Evolutionary conservation across 441 rosid genomes (phyloP).

Genomic region (Cnidoscolus chayamansa): DNA sequence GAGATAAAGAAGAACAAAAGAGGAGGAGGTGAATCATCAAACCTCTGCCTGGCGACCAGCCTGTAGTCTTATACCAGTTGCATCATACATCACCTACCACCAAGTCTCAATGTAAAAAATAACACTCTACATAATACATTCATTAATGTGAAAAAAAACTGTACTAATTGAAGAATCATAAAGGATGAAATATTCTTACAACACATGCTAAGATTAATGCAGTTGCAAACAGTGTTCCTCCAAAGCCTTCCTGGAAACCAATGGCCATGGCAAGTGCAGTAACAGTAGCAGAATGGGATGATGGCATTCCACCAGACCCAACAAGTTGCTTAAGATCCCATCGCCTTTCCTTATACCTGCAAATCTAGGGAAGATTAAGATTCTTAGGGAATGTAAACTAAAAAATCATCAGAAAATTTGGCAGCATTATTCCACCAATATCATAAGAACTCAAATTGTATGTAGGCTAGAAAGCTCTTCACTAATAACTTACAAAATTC

Average conservation of each 20-base stretch:
- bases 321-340: constrained; percentile 87
- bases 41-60: constrained; percentile 99
- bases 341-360: constrained; percentile 85
- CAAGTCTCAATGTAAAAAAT: constrained; percentile 17
- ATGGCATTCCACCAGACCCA: constrained; percentile 98
- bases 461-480: background rate
- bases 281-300: constrained; percentile 94
- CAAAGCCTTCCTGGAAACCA: constrained; percentile 81
- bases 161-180: background rate
- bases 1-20: constrained; percentile 13
- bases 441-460: background rate
- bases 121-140: background rate
- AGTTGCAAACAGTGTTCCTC: constrained; percentile 70
- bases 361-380: constrained; percentile 44
- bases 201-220: constrained; percentile 87
- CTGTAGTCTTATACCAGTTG: constrained; percentile 89
- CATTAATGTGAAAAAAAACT: background rate
- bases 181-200: constrained; percentile 39
- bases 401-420: constrained; percentile 1
- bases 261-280: constrained; percentile 79
- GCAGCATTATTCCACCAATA: background rate
- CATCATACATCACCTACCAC: constrained; percentile 95
- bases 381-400: constrained; percentile 28
- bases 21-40: constrained; percentile 24
- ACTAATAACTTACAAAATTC: too few relatives aligned